phyloP scores from a whole-genome alignment of 1,284 basidiomycete species.

The Ustilago nuda region DNA sequence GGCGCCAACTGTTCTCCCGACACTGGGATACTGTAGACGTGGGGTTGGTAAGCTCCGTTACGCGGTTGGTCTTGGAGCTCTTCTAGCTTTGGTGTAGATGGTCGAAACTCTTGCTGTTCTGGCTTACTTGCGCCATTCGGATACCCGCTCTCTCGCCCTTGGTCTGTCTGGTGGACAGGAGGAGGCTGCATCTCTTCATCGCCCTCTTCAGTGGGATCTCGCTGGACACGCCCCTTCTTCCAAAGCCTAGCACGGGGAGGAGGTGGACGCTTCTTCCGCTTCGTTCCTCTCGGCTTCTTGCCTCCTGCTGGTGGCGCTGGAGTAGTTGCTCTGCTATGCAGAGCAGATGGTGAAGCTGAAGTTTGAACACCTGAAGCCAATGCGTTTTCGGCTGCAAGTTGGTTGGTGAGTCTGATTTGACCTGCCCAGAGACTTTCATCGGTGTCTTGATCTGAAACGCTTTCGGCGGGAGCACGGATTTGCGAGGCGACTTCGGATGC shows the following conservation, averaged over 20 bases:
- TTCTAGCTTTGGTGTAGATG: background rate
- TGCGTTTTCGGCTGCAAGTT: conserved; percentile 13
- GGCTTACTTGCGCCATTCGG: background rate
- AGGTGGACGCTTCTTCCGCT: conserved; percentile 39
- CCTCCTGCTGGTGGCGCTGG: conserved; percentile 13
- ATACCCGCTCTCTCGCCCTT: background rate
- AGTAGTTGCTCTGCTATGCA: conserved; percentile 25
- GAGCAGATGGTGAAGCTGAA: conserved; percentile 7
- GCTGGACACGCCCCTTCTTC: conserved; percentile 48
- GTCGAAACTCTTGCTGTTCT: background rate
- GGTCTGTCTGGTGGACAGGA: background rate
- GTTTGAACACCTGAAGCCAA: conserved; percentile 16
- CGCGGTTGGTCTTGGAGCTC: background rate
- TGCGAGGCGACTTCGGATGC: conserved; percentile 24
- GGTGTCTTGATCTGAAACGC: conserved; percentile 28
- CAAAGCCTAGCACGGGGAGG: conserved; percentile 45
- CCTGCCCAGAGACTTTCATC: conserved; percentile 44
- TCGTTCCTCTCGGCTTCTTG: conserved; percentile 14
- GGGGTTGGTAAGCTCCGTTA: background rate
- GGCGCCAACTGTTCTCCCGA: background rate
- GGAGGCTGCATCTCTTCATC: conserved; percentile 4
- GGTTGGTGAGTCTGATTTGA: conserved; percentile 31
- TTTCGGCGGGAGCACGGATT: conserved; percentile 13
- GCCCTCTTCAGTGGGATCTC: conserved; percentile 19
- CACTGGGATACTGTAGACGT: background rate